These are phyloP conservation scores for Colletotrichum limetticola DNA, from an alignment of 2,329 filamentous ascomycete species.

Conservation along the genomic window DNA sequence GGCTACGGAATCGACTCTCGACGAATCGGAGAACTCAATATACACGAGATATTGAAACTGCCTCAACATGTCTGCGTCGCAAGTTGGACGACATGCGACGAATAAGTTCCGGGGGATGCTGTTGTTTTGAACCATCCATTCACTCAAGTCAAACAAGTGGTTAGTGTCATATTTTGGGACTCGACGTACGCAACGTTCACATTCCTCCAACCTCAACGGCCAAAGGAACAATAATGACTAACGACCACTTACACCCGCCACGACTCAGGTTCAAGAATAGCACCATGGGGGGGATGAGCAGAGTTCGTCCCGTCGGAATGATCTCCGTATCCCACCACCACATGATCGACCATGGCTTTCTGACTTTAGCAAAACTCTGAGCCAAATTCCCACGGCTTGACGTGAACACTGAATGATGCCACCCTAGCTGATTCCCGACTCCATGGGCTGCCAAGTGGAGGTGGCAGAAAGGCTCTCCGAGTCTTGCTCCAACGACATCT, in stretches of 20 bases:
- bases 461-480: neutral
- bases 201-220: neutral
- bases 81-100: conserved; percentile 23
- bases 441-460: neutral
- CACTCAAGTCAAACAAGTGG: neutral
- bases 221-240: neutral
- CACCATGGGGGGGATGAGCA: conserved; percentile 1
- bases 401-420: neutral
- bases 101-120: neutral
- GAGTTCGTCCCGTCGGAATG: conserved; percentile 28
- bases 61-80: conserved; percentile 5
- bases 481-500: neutral
- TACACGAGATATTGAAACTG: conserved; percentile 19
- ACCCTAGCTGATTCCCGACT: neutral
- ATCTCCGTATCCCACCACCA: neutral
- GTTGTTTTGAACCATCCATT: neutral
- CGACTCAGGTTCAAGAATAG: neutral
- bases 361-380: neutral
- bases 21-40: neutral
- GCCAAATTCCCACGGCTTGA: neutral
- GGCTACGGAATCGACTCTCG: neutral
- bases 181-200: neutral
- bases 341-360: neutral
- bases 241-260: neutral
- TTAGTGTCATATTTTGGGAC: neutral